phyloP scores from a whole-genome alignment of 1,139 yeast genomes.

The Schizosaccharomyces versatilis region DNA sequence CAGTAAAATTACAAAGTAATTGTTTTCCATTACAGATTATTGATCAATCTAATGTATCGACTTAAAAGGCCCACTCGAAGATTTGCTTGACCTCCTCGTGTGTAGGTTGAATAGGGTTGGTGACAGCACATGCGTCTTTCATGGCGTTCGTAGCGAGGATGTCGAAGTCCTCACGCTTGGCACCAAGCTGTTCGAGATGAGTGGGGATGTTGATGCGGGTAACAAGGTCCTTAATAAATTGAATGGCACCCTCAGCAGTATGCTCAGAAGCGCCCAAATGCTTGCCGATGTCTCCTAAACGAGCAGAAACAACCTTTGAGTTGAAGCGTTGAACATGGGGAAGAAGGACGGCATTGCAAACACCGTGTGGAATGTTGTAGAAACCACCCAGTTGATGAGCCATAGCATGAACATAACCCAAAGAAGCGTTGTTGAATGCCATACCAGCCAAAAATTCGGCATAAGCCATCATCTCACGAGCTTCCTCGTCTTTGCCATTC shows the following conservation, averaged over 20 bases:
- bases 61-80: background rate
- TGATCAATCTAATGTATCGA: too few species aligned
- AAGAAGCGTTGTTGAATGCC: conserved; percentile 1
- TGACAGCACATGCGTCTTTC: conserved; percentile 1
- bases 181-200: background rate
- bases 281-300: background rate
- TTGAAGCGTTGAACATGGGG: background rate
- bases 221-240: background rate
- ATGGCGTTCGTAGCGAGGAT: background rate
- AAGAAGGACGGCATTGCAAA: background rate
- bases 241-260: background rate
- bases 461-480: background rate
- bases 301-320: background rate
- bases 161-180: background rate
- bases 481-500: background rate
- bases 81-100: background rate
- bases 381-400: conserved; percentile 2
- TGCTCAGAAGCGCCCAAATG: background rate
- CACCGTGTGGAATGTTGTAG: background rate
- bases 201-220: background rate
- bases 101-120: conserved; percentile 1
- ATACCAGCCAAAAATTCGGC: background rate
- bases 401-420: conserved; percentile 1
- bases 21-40: too few species aligned
- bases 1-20: too few species aligned